Evolutionary conservation across 345 rosid genomes (phyloP).

Genomic region (Stellera chamaejasme): DNA sequence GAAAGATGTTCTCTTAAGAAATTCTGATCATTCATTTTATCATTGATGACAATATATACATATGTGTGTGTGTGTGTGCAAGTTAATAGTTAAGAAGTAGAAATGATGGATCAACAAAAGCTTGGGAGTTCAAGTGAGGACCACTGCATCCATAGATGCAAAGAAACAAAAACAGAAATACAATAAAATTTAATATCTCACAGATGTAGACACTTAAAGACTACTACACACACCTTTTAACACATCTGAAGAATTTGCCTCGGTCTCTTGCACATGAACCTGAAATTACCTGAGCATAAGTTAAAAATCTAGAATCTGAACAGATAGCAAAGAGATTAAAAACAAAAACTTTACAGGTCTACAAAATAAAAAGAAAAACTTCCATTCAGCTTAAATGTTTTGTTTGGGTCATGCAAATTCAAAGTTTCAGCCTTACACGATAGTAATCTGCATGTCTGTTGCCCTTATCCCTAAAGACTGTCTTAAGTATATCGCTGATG

Average conservation of each 20-base stretch:
- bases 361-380: slow-evolving; percentile 4
- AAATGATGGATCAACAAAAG: slow-evolving; percentile 4
- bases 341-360: neutral
- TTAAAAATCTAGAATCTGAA: slow-evolving; percentile 7
- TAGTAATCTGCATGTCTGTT: slow-evolving; percentile 56
- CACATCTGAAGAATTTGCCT: slow-evolving; percentile 39
- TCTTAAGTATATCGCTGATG: slow-evolving; percentile 57
- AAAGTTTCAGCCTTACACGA: slow-evolving; percentile 52
- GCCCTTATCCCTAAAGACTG: slow-evolving; percentile 59
- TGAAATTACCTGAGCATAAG: slow-evolving; percentile 23
- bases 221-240: slow-evolving; percentile 45
- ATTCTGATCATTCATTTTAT: too few species aligned
- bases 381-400: neutral
- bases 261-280: slow-evolving; percentile 88
- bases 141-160: neutral
- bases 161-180: slow-evolving; percentile 1
- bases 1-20: too few species aligned
- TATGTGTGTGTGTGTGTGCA: too few species aligned
- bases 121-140: too few species aligned
- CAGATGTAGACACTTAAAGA: slow-evolving; percentile 8
- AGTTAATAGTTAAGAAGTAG: neutral
- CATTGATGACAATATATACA: too few species aligned
- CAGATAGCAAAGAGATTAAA: slow-evolving; percentile 2
- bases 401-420: neutral
- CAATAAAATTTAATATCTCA: neutral